Evolutionary conservation across 2,329 filamentous ascomycete genomes (phyloP).

Genomic region (Colletotrichum magnum): DNA sequence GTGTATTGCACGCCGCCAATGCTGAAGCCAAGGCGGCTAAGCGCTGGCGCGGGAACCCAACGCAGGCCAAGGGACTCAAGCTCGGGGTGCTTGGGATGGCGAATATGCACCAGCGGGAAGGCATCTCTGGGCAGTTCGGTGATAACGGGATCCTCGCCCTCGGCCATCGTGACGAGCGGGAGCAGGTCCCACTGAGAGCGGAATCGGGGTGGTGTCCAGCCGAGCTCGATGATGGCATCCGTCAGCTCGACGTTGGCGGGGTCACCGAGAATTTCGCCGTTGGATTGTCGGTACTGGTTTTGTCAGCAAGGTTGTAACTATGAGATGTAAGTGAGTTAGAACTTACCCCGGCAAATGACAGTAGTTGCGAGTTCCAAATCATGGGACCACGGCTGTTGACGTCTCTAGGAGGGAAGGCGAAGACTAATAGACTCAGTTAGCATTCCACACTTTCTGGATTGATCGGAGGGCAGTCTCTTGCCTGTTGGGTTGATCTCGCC

Average conservation of each 20-base stretch:
- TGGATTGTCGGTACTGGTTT: constrained; percentile 29
- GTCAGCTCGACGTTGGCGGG: constrained; percentile 37
- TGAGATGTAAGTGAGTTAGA: background rate
- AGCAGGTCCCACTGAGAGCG: constrained; percentile 39
- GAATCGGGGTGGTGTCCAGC: constrained; percentile 36
- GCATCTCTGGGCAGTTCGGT: constrained; percentile 36
- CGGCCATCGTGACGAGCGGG: constrained; percentile 37
- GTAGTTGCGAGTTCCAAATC: constrained; percentile 38
- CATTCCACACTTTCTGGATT: background rate
- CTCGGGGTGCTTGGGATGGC: constrained; percentile 36
- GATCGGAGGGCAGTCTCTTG: background rate
- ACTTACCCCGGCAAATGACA: constrained; percentile 36
- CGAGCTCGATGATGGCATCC: constrained; percentile 37
- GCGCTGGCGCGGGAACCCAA: constrained; percentile 38
- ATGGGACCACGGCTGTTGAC: constrained; percentile 34
- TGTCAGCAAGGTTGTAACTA: background rate
- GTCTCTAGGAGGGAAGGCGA: constrained; percentile 37
- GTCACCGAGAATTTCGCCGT: constrained; percentile 33
- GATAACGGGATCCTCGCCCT: constrained; percentile 36
- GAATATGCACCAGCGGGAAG: constrained; percentile 36
- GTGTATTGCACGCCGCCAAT: constrained; percentile 39
- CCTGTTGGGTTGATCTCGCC: constrained; percentile 38
- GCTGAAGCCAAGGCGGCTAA: constrained; percentile 39
- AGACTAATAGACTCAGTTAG: constrained; percentile 12
- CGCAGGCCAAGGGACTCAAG: constrained; percentile 37